Evolutionary conservation across 2,329 filamentous ascomycete species (phyloP), one percentile per base, ranked within the genome.

Genomic region (Xylaria sp.): DNA sequence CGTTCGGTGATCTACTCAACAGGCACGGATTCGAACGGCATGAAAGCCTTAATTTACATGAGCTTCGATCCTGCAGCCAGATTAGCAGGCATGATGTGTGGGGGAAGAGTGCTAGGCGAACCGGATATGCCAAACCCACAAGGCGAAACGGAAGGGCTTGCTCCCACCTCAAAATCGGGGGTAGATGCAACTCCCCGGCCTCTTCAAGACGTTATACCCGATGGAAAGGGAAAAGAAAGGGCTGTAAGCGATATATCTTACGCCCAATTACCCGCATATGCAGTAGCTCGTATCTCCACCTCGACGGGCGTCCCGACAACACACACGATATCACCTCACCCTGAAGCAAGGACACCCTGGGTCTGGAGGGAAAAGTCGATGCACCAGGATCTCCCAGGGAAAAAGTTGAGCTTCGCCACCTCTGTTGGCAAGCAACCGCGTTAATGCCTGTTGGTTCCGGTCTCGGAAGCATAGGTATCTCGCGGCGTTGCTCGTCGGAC

Each of bases 61-160:
- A 64, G 64, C 16, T 71, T 71, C 21, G 68, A 71, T 26, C 67
- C 68, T 1, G 59, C 65, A 4, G 52, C 58, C 1, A 63, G 45
- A 24, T 56, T 71, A 7, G 26, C 51, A 7, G 62, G 60, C 2
- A 68, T 66, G 63, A 29, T 52, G 18, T 60, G 56, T 24, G 56
- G 59, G 2, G 55, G 58, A 8, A 55, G 47, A 20, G 42, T 66
- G 19, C 21, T 60, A 2, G 61, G 63, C 17, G 61, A 66, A 44
- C 51, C 18, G 37, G 46, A 50, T 17, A 52, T 37, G 26, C 22
- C 50, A 6, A 50, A 44, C 22, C 39, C 44, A 20, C 48, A 26
- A 8, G 38, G n/a, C n/a, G n/a, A n/a, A n/a, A n/a, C n/a, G n/a
- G n/a, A n/a, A n/a, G n/a, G n/a, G n/a, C n/a, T n/a, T n/a, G n/a